Evolutionary conservation across 140 eudicot species (phyloP), one percentile per base, ranked within the genome.

Genomic region (Ambrosia hybrid): DNA sequence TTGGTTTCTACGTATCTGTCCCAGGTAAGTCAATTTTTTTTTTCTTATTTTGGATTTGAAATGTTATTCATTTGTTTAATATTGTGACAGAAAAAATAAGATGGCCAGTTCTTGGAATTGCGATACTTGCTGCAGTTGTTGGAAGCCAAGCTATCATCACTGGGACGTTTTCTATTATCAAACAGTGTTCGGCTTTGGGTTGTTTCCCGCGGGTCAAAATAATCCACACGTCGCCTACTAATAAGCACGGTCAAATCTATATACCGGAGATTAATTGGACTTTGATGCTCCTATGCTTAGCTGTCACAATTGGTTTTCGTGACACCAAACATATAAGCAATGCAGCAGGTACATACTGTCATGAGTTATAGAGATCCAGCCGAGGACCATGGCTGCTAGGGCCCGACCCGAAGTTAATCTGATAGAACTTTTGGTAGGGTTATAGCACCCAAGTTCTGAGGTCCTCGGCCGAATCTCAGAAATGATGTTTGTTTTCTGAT

Each of bases 191-290:
- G 7, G 97, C 97, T 2, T 78, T 94, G 76, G 95, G 95, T 61
- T 94, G 96, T 83, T 94, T 94, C 79, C 99, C 99, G 4, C 83
- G 91, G 67, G 97, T 94, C 51, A 94, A 86, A 73, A 81, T 94
- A 51, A 73, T 90, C 69, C 99, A 94, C 80, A 94, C 99, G 9
- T 90, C 99, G 4, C 79, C 83, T 26, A 84, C 97, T 57, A 88
- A 94, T 75, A 86, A 84, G 39, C 92, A 87, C 38, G 99, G 99
- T 37, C 99, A 94, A 78, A 94, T 94, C 51, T 94, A 94, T 78
- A 94, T 94, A 65, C 99, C 99, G 0, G 99, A 94, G 87, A 80
- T 94, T 70, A 94, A 94, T 41, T 94, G 99, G 99, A 86, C 82
- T 21, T 73, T 94, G 78, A 94, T 94, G 99, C 64, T 90, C 37